These are phyloP conservation scores for Bipolaris victoriae DNA, from an alignment of 2,329 filamentous ascomycete genomes.

Conservation along the genomic window DNA sequence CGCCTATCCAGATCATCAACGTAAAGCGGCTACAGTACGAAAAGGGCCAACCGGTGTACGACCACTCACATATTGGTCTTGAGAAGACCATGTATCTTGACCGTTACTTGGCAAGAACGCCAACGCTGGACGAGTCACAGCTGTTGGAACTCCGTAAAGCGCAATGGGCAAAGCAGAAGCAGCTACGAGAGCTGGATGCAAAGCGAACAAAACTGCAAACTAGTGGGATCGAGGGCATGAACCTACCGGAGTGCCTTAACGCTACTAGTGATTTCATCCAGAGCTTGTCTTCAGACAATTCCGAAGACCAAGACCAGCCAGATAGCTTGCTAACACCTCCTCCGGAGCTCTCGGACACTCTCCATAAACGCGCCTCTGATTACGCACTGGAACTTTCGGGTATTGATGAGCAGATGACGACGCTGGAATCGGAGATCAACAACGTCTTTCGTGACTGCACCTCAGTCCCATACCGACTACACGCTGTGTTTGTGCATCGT, in stretches of 20 bases:
- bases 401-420: conserved; percentile 50
- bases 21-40: conserved; percentile 83
- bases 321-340: conserved; percentile 26
- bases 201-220: conserved; percentile 51
- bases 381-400: conserved; percentile 35
- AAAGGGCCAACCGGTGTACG: conserved; percentile 53
- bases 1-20: conserved; percentile 86
- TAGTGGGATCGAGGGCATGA: conserved; percentile 40
- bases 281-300: conserved; percentile 20
- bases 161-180: conserved; percentile 75
- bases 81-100: conserved; percentile 84
- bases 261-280: conserved; percentile 37
- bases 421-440: conserved; percentile 57
- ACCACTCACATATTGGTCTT: conserved; percentile 71
- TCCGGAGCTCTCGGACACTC: conserved; percentile 25
- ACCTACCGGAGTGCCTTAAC: conserved; percentile 40
- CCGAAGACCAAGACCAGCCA: conserved; percentile 7
- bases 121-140: conserved; percentile 41
- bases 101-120: conserved; percentile 66
- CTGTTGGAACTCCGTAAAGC: conserved; percentile 69
- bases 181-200: conserved; percentile 63
- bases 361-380: conserved; percentile 30
- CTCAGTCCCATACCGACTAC: conserved; percentile 77
- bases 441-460: conserved; percentile 68
- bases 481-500: conserved; percentile 91